Base-by-base conservation (phyloP, 176 grass and related monocot species). In the Eragrostis curvula region DNA sequence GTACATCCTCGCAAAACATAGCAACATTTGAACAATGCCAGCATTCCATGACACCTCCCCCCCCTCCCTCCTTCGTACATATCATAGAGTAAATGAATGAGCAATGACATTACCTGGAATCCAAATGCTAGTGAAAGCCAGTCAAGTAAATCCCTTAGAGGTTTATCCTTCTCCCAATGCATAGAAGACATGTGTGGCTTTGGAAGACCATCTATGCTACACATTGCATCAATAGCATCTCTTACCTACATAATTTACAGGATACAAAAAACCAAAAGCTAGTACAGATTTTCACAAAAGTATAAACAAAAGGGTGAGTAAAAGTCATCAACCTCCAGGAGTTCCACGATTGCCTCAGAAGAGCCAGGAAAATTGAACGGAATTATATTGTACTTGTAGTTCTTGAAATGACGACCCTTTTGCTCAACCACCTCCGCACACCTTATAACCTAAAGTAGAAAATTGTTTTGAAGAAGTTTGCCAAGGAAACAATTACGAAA, bases 321-420 rank as follows among this genome's bases (percentile, higher is more conserved):
- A 41, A 28, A 55, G 52, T 56, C 25, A 15, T 15, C 61, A 64
- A 91, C 92, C 88, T 91, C 88, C 0, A 51, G 66, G 67, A 91
- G 83, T 80, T 89, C 88, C 86, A 94, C 49, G 81, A 94, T 74
- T 87, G 83, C 59, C 65, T 90, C 86, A 17, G 82, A 60, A 68
- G 83, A 78, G 78, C 80, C 86, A 81, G 86, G 80, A 81, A 94
- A 71, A 84, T 81, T 79, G 51, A 94, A 83, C 74, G 88, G 86
- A 78, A 94, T 81, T 84, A 94, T 91, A 58, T 94, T 94, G 32
- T 89, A 89, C 82, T 81, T 89, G 77, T 91, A 94, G 53, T 76
- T 85, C 78, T 69, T 79, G 85, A 94, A 94, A 71, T 89, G 86
- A 81, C 41, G 20, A 53, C 70, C 88, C 61, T 89, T 88, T 50